Base-by-base conservation (phyloP, 345 rosid genomes). In the Erysimum cheiranthoides region DNA sequence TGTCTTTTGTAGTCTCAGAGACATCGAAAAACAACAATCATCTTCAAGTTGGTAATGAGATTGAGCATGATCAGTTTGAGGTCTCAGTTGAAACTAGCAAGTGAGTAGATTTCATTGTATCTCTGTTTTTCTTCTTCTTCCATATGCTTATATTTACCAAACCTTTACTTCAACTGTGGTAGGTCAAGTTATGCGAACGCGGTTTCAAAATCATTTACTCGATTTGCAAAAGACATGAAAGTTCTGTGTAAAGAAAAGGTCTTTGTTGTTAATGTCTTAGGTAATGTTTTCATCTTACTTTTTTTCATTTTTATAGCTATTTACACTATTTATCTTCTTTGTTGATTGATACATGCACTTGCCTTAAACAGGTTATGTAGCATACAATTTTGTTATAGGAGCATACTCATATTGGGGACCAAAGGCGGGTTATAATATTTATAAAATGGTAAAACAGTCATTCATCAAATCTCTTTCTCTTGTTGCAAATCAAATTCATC, bases 391-490 rank as follows among this genome's bases (percentile, higher is more conserved):
- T 62, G 99, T 95, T 51, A 80, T 92, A 70, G 97, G 99, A 68
- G 97, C 99, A 58, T 95, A 95, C 81, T 89, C 99, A 13, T 95
- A 90, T 68, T 95, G 97, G 97, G 97, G 97, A 7, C 99, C 97
- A 27, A 95, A 95, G 84, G 99, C 99, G 31, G 99, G 97, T 54
- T 85, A 89, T 68, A 88, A 84, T 39, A 95, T 95, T 42, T 92
- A 92, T 71, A 84, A 92, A 57, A 92, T 95, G 99, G 78, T 74
- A 46, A 66, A 42, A 14, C 17, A 50, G 7, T 38, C 31, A 17
- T 16, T 34, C 12, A 61, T 39, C 10, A 47, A 9, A n/a, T 49
- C 43, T 39, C 1, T 18, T 10, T 61, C 32, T 39, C 49, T 39
- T 13, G 67, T 61, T 62, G 40, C 36, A 31, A 62, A 28, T 40